Evolutionary conservation across 192 early-diverging fungal genomes (phyloP), one percentile per base, ranked within the genome.

Genomic region (Umbelopsis vinacea): DNA sequence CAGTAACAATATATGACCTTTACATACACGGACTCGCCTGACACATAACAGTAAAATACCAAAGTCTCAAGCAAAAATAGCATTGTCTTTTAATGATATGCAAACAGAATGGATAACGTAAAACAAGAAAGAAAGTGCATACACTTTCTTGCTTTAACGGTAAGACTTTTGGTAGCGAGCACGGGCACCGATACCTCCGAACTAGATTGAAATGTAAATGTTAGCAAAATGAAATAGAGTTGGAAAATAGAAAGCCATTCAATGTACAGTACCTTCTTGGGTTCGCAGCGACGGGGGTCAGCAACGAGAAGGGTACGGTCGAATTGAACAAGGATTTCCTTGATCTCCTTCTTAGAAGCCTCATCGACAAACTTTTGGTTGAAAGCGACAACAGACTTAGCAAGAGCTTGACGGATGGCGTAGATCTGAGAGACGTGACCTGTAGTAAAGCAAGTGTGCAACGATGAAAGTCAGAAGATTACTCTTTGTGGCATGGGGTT

Each of bases 281-380:
- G 94, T 84, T 99, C 97, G 87, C 93, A 95, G 79, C 97, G 96
- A 86, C 97, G 95, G 73, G 96, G 96, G 85, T 98, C 96, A 70
- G 96, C 96, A 74, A 99, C 97, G 55, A 99, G 92, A 55, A 99
- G 95, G 77, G 94, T 91, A 87, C 96, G 94, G 90, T 99, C 97
- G 90, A 95, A 97, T 79, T 80, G 74, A 26, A 92, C 85, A 68
- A 95, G 87, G 63, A 91, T 86, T 76, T 96, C 94, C 91, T 96
- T 97, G 88, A 99, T 94, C 88, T 98, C 96, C 89, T 97, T 97
- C 94, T 99, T 99, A 81, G 96, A 93, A 67, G 95, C 96, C 87
- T 99, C 97, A 86, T 99, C 97, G 69, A 99, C 96, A 83, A 87
- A 99, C 92, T 99, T 99, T 84, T 98, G 96, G 92, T 97, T 96